phyloP scores from a whole-genome alignment of 2,329 filamentous ascomycete genomes.

The Fusarium sp. region DNA sequence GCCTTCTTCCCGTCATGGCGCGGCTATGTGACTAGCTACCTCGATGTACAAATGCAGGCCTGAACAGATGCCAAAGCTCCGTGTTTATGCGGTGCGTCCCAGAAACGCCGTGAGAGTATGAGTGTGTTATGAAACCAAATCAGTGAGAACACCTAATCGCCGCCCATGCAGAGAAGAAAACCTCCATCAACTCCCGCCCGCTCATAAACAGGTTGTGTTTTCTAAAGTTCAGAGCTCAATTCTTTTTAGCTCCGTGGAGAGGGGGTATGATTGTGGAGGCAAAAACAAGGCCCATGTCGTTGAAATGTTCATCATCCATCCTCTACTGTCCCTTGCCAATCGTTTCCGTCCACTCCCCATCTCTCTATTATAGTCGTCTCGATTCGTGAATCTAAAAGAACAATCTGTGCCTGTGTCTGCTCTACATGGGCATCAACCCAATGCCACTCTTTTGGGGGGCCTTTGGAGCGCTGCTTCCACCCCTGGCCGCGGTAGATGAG shows the following conservation, averaged over 20 bases:
- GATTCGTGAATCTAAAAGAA: conserved; percentile 17
- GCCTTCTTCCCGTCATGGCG: conserved; percentile 3
- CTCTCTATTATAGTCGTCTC: conserved; percentile 8
- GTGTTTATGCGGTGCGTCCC: conserved; percentile 19
- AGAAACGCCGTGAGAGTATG: conserved; percentile 30
- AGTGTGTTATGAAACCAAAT: conserved; percentile 19
- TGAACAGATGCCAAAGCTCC: conserved; percentile 27
- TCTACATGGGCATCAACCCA: conserved; percentile 52
- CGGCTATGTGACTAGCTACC: conserved; percentile 14
- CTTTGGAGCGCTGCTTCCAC: conserved; percentile 44
- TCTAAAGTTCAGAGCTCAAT: conserved; percentile 20
- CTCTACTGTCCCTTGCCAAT: conserved; percentile 14
- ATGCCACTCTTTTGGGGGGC: conserved; percentile 56
- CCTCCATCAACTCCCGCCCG: conserved; percentile 36
- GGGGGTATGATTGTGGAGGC: conserved; percentile 30
- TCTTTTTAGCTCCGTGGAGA: conserved; percentile 27
- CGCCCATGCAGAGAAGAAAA: conserved; percentile 41
- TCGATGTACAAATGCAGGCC: conserved; percentile 18
- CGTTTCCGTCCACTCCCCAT: conserved; percentile 10
- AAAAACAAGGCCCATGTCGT: conserved; percentile 32
- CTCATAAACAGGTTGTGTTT: conserved; percentile 21
- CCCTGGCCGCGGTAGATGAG: conserved; percentile 46
- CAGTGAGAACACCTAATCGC: conserved; percentile 29
- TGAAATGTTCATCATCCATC: conserved; percentile 36
- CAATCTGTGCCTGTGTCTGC: background rate